Evolutionary conservation across 2,329 filamentous ascomycete genomes (phyloP), one percentile per base, ranked within the genome.

Genomic region (Aspergillus vadensis): DNA sequence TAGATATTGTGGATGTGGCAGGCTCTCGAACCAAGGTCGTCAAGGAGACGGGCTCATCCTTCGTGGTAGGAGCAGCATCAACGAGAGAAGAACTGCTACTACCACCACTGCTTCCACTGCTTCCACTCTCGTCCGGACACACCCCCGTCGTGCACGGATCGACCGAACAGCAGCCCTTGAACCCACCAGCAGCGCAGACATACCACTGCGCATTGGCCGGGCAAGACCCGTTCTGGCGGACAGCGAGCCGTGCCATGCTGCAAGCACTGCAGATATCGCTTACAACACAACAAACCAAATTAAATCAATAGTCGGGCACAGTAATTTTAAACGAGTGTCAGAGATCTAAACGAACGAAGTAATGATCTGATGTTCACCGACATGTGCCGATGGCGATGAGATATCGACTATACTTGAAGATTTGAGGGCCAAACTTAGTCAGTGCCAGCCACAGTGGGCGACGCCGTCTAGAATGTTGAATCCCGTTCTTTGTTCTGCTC

Each of bases 91-190:
- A 25, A 25, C 58, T 25, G 15, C 55, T 51, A n/a, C 55, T 14
- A 17, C n/a, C 14, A 6, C 50, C 23, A 21, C 9, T 25, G n/a
- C 25, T 43, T 48, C 36, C 15, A 52, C 49, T 19, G 57, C 36
- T 44, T 47, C 19, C 47, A 15, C 59, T 50, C 30, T 67, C 61
- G 36, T 72, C 70, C 9, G 68, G 69, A 66, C 74, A 76, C 2
- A 69, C 38, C 1, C 72, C 72, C 32, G 58, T 58, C 10, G 59
- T 63, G 58, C 74, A 76, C 25, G 74, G 72, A 59, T 75, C 65
- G 14, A 64, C 64, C 9, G 72, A 71, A 50, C 74, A 76, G 56
- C 74, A 76, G 48, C 74, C 74, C 32, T 41, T 59, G 54, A 67
- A 76, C 30, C 53, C 30, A 0, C 67, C 69, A 43, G 38, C 58